Percentiles rank a stretch among this genome's conserved stretches.
Conservation (phyloP, 2,329 filamentous ascomycete species). For the Fonsecaea pugnacius region DNA sequence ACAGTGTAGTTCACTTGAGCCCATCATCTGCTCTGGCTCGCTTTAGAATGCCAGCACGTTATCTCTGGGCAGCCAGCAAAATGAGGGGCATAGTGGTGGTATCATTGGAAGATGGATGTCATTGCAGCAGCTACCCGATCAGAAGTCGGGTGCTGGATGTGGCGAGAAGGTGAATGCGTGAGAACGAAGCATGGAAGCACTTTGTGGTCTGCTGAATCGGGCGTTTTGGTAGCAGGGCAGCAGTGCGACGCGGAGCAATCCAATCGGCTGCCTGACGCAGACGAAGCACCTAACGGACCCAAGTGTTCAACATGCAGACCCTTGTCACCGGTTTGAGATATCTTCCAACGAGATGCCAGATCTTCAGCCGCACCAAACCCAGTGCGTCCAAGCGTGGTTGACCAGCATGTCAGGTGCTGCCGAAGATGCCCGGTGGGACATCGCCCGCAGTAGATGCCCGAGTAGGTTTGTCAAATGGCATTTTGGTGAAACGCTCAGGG, state of each 20-base stretch:
- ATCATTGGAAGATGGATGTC: constrained; percentile 1
- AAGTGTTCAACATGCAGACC: neutral
- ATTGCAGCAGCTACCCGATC: constrained; percentile 4
- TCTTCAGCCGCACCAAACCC: neutral
- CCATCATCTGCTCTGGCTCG: constrained; percentile 8
- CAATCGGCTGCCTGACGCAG: neutral
- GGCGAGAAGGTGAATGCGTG: neutral
- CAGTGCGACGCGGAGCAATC: neutral
- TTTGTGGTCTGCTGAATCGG: neutral
- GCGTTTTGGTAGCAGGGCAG: neutral
- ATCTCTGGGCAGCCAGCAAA: neutral
- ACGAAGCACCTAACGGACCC: neutral
- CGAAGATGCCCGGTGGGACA: constrained; percentile 12
- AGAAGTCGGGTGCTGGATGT: neutral
- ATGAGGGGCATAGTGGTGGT: neutral
- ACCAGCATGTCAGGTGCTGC: constrained; percentile 2
- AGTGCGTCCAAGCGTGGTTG: neutral
- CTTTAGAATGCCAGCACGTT: neutral
- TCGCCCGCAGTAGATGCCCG: neutral
- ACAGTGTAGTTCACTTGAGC: neutral
- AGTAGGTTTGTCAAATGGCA: neutral
- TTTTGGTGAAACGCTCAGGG: neutral
- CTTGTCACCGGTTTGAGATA: neutral
- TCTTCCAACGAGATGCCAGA: constrained; percentile 3
- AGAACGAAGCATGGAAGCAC: neutral